These are phyloP conservation scores for Nemania abortiva DNA, from an alignment of 2,329 filamentous ascomycete genomes.

Conservation along the genomic window DNA sequence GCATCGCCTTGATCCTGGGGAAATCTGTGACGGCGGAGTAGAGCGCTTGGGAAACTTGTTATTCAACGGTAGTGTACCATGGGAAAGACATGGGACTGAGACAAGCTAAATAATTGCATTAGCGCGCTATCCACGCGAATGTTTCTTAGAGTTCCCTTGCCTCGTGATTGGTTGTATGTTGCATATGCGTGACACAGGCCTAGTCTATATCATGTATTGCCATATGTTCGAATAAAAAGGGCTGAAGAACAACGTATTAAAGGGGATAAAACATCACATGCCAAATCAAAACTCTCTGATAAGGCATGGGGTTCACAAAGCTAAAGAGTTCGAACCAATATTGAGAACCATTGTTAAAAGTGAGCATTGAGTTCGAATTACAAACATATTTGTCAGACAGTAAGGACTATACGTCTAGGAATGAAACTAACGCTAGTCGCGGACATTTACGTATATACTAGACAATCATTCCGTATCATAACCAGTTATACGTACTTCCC, in stretches of 20 bases:
- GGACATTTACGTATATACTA: constrained; percentile 3
- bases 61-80: constrained; percentile 11
- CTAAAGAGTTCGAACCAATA: constrained; percentile 4
- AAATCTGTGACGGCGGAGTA: constrained; percentile 21
- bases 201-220: not conserved
- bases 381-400: constrained; percentile 3
- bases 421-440: constrained; percentile 1
- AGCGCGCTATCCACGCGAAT: not conserved
- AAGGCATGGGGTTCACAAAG: constrained; percentile 16
- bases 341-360: not conserved
- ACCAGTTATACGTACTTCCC: not conserved
- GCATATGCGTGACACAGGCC: not conserved
- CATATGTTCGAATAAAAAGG: not conserved
- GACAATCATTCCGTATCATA: not conserved
- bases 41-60: constrained; percentile 6
- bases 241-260: constrained; percentile 4
- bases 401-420: not conserved
- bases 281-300: constrained; percentile 7
- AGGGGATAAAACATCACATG: not conserved
- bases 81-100: not conserved
- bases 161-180: constrained; percentile 11
- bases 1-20: constrained; percentile 12
- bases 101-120: not conserved
- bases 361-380: constrained; percentile 4
- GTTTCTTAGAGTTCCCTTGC: not conserved